These are phyloP conservation scores for Yarrowia yakushimensis DNA, from an alignment of 805 yeast genomes.

Conservation along the genomic window DNA sequence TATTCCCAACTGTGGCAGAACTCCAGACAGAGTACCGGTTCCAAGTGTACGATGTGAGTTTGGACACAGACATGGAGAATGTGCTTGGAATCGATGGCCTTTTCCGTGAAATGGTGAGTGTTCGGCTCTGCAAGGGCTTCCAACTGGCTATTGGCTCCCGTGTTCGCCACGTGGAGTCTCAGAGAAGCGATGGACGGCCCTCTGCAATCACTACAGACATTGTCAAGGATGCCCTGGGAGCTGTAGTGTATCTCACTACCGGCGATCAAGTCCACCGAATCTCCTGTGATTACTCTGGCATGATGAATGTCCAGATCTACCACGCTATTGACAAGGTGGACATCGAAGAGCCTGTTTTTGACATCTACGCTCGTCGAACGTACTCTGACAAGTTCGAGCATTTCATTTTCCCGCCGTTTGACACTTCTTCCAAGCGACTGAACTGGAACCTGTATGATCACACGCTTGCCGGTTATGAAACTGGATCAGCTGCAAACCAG, in stretches of 20 bases:
- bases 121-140: conserved; percentile 80
- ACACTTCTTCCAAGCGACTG: conserved; percentile 42
- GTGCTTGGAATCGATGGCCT: conserved; percentile 56
- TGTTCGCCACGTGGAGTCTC: conserved; percentile 63
- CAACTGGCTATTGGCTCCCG: conserved; percentile 78
- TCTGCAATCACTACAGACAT: conserved; percentile 56
- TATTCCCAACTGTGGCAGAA: conserved; percentile 68
- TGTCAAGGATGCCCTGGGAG: conserved; percentile 46
- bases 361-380: conserved; percentile 7
- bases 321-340: conserved; percentile 10
- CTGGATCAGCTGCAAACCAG: conserved; percentile 33
- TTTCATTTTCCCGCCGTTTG: conserved; percentile 28
- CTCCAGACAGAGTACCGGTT: conserved; percentile 71
- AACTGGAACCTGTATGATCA: conserved; percentile 95
- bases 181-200: conserved; percentile 52
- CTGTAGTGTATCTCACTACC: conserved; percentile 68
- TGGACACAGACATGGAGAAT: conserved; percentile 56
- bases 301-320: conserved; percentile 76
- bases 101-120: conserved; percentile 80
- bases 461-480: conserved; percentile 85
- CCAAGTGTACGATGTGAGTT: conserved; percentile 74
- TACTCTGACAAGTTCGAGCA: conserved; percentile 12
- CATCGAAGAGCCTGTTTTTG: conserved; percentile 17
- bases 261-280: conserved; percentile 85
- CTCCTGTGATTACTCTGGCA: conserved; percentile 65